These are phyloP conservation scores for Rhizophora apiculata DNA, from an alignment of 345 rosid species.

Conservation along the genomic window DNA sequence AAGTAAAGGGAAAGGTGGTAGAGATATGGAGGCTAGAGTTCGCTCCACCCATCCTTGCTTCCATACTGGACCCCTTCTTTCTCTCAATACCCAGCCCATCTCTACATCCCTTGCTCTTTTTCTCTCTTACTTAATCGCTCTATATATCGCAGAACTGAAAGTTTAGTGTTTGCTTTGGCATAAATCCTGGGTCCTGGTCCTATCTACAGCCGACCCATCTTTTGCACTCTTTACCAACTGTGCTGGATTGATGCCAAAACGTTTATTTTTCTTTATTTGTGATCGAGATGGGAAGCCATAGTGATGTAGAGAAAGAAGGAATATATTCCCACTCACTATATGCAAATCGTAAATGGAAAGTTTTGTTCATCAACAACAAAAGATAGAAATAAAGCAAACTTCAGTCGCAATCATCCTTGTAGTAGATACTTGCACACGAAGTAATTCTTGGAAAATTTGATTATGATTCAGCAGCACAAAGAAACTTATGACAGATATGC, in stretches of 20 bases:
- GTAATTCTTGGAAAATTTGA: too few relatives aligned
- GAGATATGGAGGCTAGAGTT: conserved; percentile 45
- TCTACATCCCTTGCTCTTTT: conserved; percentile 5
- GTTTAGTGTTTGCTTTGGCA: conserved; percentile 34
- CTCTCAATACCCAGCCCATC: conserved; percentile 56
- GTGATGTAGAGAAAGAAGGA: background rate
- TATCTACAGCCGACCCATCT: conserved; percentile 23
- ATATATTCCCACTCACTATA: conserved; percentile 7
- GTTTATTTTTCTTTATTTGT: background rate
- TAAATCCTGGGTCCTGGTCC: conserved; percentile 39
- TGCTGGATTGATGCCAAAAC: conserved; percentile 1
- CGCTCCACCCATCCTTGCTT: conserved; percentile 59
- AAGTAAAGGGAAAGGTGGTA: conserved; percentile 61
- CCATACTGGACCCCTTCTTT: conserved; percentile 66
- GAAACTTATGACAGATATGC: too few relatives aligned
- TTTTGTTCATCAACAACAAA: background rate
- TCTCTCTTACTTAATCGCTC: too few relatives aligned
- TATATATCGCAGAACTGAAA: background rate
- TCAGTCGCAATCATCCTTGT: too few relatives aligned
- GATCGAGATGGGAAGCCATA: background rate
- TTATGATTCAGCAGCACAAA: too few relatives aligned
- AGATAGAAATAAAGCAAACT: too few relatives aligned
- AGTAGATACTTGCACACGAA: too few relatives aligned
- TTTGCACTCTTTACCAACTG: conserved; percentile 10
- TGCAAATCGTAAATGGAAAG: background rate